Percentiles rank a stretch among this genome's conserved stretches.
These are phyloP conservation scores for Funneliformis geosporum DNA, from an alignment of 192 early-diverging fungal species.

Conservation along the genomic window DNA sequence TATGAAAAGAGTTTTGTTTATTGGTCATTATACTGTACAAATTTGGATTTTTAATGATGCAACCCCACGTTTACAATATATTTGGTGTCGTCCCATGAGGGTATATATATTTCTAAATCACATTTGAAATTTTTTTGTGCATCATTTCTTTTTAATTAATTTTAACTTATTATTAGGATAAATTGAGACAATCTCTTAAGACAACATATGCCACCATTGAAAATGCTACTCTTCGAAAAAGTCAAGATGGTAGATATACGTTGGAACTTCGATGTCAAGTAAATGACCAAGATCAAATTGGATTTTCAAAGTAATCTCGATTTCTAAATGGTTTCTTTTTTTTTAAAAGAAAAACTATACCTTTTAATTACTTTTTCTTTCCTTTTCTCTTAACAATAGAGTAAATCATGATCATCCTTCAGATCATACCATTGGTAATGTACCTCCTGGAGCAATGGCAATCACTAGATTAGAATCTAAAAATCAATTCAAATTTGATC, in stretches of 20 bases:
- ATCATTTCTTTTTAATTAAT: background rate
- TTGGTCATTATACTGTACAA: conserved; percentile 18
- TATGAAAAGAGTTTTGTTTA: background rate
- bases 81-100: conserved; percentile 11
- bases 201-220: conserved; percentile 13
- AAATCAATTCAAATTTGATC: background rate
- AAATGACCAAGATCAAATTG: background rate
- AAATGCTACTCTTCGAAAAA: background rate
- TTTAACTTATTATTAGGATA: background rate
- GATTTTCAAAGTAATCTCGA: background rate
- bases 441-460: background rate
- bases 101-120: background rate
- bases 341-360: background rate
- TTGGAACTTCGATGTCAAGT: background rate
- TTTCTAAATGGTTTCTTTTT: too few species aligned
- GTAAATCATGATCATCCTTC: background rate
- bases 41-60: conserved; percentile 4
- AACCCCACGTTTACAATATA: background rate
- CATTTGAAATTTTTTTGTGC: background rate
- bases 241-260: background rate
- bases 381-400: background rate
- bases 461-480: background rate
- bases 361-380: background rate
- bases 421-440: background rate
- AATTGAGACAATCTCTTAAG: background rate